Evolutionary conservation across 192 early-diverging fungal species (phyloP), one percentile per base, ranked within the genome.

Genomic region (Geranomyces michiganensis): DNA sequence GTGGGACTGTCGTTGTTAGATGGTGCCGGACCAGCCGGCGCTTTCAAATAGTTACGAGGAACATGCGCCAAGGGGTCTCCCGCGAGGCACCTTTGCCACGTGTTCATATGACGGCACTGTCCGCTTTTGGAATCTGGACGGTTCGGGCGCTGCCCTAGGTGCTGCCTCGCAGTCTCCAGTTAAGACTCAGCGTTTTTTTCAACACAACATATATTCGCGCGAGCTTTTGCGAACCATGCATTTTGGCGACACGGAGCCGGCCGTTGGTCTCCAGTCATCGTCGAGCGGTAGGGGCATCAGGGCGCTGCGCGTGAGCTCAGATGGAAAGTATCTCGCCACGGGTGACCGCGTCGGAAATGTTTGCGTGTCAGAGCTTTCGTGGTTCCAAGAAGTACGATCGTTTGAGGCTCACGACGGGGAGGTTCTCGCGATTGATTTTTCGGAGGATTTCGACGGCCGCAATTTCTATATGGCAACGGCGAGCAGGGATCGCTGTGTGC

Each of bases 371-470:
- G 82, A 87, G 29, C 74, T 91, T 21, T 67, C 77, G 17, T 82
- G 79, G 10, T 88, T 90, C 70, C 68, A 87, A 27, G 76, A 91
- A 69, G 62, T 90, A 2, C 80, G 81, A 0, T 89, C 77, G 67
- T 78, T 91, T 58, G 90, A 92, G 55, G 93, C 90, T 0, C 93
- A 94, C 68, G 89, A 91, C 29, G 88, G 87, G 1, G 93, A 93
- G 71, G 87, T 94, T 43, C 68, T 94, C 31, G 74, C 87, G 9
- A 87, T 94, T 24, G 93, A 93, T 71, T 90, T 93, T 67, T 80
- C 85, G 1, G 17, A 58, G 2, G 82, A 84, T 32, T 47, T 1
- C 12, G 62, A 56, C 8, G 31, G 31, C 5, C 15, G 58, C 2
- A 62, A 8, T 24, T 65, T 60, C 7, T 44, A 22, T 55, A 72